phyloP scores from a whole-genome alignment of 1,284 basidiomycete species.

The Agroathelia rolfsii region DNA sequence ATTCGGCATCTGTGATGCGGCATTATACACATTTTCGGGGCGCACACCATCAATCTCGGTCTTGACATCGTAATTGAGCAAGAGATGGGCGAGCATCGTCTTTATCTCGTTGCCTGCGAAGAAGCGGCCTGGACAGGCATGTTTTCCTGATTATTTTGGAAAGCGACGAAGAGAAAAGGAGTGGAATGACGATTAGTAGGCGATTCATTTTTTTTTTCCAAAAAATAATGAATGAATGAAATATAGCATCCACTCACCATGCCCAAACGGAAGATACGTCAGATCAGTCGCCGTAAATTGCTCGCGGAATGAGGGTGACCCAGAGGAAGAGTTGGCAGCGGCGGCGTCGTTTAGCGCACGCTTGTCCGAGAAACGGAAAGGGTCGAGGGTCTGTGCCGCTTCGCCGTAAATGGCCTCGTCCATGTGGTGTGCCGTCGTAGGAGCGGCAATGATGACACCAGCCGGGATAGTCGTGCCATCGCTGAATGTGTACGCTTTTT shows the following conservation, averaged over 20 bases:
- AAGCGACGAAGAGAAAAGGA: too few species aligned
- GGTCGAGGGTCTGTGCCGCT: constrained; percentile 22
- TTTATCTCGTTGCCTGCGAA: constrained; percentile 38
- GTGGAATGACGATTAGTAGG: too few species aligned
- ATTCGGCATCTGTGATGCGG: constrained; percentile 19
- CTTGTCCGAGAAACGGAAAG: constrained; percentile 26
- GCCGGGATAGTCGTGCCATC: constrained; percentile 32
- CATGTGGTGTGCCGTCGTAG: constrained; percentile 22
- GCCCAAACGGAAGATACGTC: too few species aligned
- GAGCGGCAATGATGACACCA: constrained; percentile 25
- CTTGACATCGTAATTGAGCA: constrained; percentile 37
- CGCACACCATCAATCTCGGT: constrained; percentile 21
- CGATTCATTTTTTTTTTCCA: too few species aligned
- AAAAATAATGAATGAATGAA: too few species aligned
- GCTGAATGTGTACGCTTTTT: constrained; percentile 29
- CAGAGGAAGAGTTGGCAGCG: too few species aligned
- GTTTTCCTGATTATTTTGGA: too few species aligned
- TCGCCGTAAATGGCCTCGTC: constrained; percentile 24
- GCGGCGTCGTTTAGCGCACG: constrained; percentile 13
- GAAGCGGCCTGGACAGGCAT: constrained; percentile 31
- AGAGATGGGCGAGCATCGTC: constrained; percentile 31
- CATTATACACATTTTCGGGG: constrained; percentile 19
- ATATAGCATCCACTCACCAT: too few species aligned
- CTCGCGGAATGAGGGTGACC: too few species aligned
- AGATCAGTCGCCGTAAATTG: too few species aligned